Conservation (phyloP, 192 early-diverging fungal species). For the Backusella liffmaniae region DNA sequence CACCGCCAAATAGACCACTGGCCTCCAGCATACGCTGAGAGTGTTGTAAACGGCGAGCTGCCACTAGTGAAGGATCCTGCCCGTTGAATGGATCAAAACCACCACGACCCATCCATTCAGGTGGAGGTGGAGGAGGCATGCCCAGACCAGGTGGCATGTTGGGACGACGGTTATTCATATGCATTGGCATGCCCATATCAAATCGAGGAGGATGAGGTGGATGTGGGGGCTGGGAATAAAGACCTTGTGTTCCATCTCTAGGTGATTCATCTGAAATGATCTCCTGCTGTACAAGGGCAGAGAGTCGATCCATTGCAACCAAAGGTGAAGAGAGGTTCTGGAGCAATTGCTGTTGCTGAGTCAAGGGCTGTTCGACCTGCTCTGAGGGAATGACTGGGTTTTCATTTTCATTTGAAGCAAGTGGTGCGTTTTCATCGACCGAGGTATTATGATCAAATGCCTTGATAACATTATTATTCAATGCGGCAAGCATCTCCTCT, state of each 20-base stretch:
- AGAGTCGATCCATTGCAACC: conserved; percentile 22
- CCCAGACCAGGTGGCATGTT: background rate
- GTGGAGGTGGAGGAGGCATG: conserved; percentile 21
- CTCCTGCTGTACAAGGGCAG: conserved; percentile 19
- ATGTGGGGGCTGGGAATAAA: conserved; percentile 15
- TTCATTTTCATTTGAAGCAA: background rate
- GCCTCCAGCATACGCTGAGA: conserved; percentile 37
- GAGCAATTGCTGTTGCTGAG: background rate
- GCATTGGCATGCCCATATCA: conserved; percentile 14
- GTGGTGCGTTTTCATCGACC: background rate
- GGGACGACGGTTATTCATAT: conserved; percentile 9
- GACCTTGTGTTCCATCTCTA: conserved; percentile 15
- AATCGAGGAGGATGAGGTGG: background rate
- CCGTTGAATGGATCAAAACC: conserved; percentile 32
- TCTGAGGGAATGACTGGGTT: background rate
- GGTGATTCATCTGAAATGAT: background rate
- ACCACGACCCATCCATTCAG: conserved; percentile 28
- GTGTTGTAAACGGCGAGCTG: conserved; percentile 34
- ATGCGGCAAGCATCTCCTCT: conserved; percentile 1
- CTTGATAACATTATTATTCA: conserved; percentile 9
- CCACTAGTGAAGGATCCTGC: conserved; percentile 31
- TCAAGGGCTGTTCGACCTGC: background rate
- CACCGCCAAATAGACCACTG: conserved; percentile 24
- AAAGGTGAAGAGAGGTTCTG: conserved; percentile 9
- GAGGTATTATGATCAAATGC: conserved; percentile 5